Evolutionary conservation across 164 flowering plant species (phyloP).

Genomic region (Tetracentron sinense): DNA sequence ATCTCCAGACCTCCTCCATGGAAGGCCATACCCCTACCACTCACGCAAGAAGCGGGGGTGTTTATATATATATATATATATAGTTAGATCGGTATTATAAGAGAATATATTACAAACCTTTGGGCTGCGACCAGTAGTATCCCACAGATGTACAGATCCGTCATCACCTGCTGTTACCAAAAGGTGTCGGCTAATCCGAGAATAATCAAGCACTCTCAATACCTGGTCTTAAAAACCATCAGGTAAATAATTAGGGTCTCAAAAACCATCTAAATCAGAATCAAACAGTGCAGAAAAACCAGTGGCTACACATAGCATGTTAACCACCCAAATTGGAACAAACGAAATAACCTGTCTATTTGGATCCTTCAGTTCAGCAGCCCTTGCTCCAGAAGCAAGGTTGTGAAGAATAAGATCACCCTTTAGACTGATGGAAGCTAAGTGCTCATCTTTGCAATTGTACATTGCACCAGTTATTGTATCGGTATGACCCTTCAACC

Average conservation of each 20-base stretch:
- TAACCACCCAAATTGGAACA: constrained; percentile 1
- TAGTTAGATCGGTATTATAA: not conserved
- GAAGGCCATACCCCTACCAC: too few relatives aligned
- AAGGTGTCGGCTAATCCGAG: constrained; percentile 85
- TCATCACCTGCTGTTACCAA: constrained; percentile 98
- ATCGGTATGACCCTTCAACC: constrained; percentile 89
- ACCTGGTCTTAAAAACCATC: constrained; percentile 58
- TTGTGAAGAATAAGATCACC: constrained; percentile 95
- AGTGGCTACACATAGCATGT: not conserved
- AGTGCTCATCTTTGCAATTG: constrained; percentile 94
- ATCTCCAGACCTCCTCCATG: too few relatives aligned
- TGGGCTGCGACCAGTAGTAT: constrained; percentile 85
- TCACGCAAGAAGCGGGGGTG: too few relatives aligned
- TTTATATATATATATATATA: too few relatives aligned
- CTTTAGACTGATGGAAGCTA: constrained; percentile 87
- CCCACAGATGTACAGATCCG: constrained; percentile 93
- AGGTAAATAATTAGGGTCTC: constrained; percentile 26
- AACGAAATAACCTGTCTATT: constrained; percentile 68
- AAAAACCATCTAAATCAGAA: constrained; percentile 13
- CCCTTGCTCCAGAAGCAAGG: constrained; percentile 80
- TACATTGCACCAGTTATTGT: constrained; percentile 79
- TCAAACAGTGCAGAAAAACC: not conserved
- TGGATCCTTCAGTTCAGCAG: constrained; percentile 87
- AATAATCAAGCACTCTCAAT: constrained; percentile 94
- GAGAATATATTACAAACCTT: constrained; percentile 48